Conservation (phyloP, 345 rosid genomes). For the Ailanthus altissimus region DNA sequence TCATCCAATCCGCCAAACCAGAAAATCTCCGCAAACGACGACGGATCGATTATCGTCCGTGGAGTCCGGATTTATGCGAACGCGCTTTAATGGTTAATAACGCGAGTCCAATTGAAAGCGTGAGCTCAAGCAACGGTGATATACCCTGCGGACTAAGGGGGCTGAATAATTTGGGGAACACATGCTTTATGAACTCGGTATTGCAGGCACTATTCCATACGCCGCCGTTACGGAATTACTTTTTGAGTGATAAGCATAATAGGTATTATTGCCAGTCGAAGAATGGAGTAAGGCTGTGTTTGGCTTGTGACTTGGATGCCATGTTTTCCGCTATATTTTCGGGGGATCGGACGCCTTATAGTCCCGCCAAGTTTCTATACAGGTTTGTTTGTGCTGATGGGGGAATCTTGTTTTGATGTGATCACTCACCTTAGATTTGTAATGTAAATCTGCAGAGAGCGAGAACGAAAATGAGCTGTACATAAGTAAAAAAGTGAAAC, state of each 20-base stretch:
- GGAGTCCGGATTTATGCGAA: slow-evolving; percentile 47
- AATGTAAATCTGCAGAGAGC: too few relatives aligned
- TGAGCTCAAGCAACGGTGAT: slow-evolving; percentile 9
- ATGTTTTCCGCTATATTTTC: slow-evolving; percentile 55
- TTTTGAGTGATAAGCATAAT: slow-evolving; percentile 56
- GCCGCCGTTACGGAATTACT: slow-evolving; percentile 57
- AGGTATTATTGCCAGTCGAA: slow-evolving; percentile 46
- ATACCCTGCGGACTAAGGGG: slow-evolving; percentile 55
- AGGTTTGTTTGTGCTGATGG: slow-evolving; percentile 34
- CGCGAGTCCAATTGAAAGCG: slow-evolving; percentile 26
- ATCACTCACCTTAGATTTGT: not conserved
- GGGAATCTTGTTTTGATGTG: not conserved
- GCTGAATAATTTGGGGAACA: slow-evolving; percentile 59
- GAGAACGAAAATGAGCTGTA: not conserved
- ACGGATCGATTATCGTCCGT: slow-evolving; percentile 49
- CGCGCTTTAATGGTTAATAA: slow-evolving; percentile 28
- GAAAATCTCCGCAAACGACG: slow-evolving; percentile 52
- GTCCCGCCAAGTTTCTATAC: slow-evolving; percentile 62
- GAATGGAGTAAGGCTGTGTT: slow-evolving; percentile 38
- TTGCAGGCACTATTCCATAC: slow-evolving; percentile 63
- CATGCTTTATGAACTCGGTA: slow-evolving; percentile 73
- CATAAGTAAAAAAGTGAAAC: not conserved
- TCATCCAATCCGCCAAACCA: slow-evolving; percentile 25
- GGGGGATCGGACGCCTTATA: slow-evolving; percentile 57
- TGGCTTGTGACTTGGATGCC: slow-evolving; percentile 62